These are phyloP conservation scores for Allantophomopsis cytisporea DNA, from an alignment of 2,329 filamentous ascomycete species.

Conservation along the genomic window DNA sequence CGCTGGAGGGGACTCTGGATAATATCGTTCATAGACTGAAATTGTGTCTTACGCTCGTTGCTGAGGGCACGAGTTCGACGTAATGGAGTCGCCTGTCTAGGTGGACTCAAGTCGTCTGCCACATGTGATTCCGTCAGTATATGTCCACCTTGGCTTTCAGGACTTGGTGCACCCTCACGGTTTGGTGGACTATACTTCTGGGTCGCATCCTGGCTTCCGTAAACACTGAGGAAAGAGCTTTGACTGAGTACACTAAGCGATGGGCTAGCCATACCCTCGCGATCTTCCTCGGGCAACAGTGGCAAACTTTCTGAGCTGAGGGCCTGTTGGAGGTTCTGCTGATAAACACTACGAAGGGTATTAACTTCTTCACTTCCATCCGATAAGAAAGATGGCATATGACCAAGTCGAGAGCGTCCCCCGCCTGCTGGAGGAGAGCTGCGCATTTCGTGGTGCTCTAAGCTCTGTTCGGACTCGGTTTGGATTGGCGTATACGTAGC, in stretches of 20 bases:
- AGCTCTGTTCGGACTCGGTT: conserved; percentile 2
- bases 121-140: not conserved
- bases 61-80: conserved; percentile 2
- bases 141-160: conserved; percentile 13
- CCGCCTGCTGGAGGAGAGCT: not conserved
- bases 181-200: conserved; percentile 4
- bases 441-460: conserved; percentile 1
- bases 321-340: conserved; percentile 21
- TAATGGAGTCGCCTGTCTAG: conserved; percentile 5
- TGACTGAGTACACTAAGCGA: conserved; percentile 52
- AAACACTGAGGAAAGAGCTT: conserved; percentile 53
- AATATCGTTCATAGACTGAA: conserved; percentile 31
- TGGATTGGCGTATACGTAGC: conserved; percentile 8
- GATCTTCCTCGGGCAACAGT: conserved; percentile 27
- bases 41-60: conserved; percentile 17
- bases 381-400: conserved; percentile 53
- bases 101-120: conserved; percentile 2
- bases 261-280: conserved; percentile 35
- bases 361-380: conserved; percentile 44
- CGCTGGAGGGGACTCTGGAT: conserved; percentile 37
- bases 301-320: conserved; percentile 35
- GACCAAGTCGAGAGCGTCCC: conserved; percentile 22
- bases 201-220: conserved; percentile 27
- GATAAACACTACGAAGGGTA: conserved; percentile 44
- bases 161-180: no score